Conservation (phyloP, 192 early-diverging fungal species). For the Coemansia umbellata region DNA sequence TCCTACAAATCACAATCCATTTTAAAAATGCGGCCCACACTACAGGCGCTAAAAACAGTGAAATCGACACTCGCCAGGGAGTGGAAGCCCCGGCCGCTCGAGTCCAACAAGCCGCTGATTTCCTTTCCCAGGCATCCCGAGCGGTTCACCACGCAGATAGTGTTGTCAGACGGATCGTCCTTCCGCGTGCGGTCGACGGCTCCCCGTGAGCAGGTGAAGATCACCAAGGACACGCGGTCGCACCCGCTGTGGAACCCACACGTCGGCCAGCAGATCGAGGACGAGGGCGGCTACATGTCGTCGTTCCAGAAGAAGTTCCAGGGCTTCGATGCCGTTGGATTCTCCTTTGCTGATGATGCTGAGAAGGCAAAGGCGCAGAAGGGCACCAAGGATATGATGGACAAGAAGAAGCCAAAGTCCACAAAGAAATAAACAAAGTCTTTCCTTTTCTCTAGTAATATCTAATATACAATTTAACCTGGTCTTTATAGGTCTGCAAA, state of each 20-base stretch:
- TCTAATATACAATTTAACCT: not conserved
- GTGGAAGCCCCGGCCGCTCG: constrained; percentile 41
- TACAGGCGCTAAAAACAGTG: constrained; percentile 6
- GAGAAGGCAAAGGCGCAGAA: not conserved
- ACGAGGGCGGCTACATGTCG: constrained; percentile 75
- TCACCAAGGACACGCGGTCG: constrained; percentile 91
- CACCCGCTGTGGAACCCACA: constrained; percentile 92
- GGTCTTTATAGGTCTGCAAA: constrained; percentile 18
- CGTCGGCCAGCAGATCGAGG: constrained; percentile 53
- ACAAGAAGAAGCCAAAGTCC: constrained; percentile 9
- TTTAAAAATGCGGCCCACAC: constrained; percentile 25
- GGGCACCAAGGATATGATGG: constrained; percentile 6
- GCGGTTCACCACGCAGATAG: constrained; percentile 77
- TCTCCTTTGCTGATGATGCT: constrained; percentile 19
- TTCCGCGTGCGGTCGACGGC: constrained; percentile 79
- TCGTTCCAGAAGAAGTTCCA: constrained; percentile 81
- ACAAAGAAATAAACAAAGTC: constrained; percentile 4
- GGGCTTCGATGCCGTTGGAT: constrained; percentile 55
- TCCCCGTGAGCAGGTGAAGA: constrained; percentile 75
- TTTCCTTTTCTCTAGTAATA: not conserved
- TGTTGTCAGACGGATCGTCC: constrained; percentile 86
- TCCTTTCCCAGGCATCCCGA: constrained; percentile 52
- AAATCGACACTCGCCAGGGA: constrained; percentile 30
- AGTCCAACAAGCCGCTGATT: not conserved
- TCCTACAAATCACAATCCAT: too few relatives aligned